These are phyloP conservation scores for Microbotryum silenes-acaulis DNA, from an alignment of 1,284 basidiomycete species.

Conservation along the genomic window DNA sequence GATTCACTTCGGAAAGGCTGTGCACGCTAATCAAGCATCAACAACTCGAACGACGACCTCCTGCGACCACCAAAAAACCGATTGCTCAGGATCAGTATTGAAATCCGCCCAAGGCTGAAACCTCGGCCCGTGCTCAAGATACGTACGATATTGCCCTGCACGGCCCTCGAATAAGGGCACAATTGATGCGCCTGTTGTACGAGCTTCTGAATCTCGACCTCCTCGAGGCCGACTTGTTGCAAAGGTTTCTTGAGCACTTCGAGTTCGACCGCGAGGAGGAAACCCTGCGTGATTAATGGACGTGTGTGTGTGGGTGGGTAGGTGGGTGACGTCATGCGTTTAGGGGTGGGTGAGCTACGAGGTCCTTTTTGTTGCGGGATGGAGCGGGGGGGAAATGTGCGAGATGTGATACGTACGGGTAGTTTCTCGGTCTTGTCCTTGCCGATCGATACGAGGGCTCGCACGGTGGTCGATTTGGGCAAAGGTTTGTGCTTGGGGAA, in stretches of 20 bases:
- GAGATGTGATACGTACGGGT: slow-evolving; percentile 7
- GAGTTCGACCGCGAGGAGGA: slow-evolving; percentile 32
- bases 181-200: slow-evolving; percentile 30
- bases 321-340: background rate
- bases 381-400: no score
- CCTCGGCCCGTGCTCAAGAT: no score
- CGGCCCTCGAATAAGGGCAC: slow-evolving; percentile 34
- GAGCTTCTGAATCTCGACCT: slow-evolving; percentile 22
- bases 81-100: no score
- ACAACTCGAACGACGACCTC: no score
- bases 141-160: slow-evolving; percentile 29
- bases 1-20: no score
- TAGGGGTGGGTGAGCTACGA: no score
- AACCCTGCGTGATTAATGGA: slow-evolving; percentile 3
- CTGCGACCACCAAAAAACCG: no score
- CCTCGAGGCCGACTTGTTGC: slow-evolving; percentile 20
- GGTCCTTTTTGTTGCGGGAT: no score
- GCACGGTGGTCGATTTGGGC: slow-evolving; percentile 20
- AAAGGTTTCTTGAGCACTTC: slow-evolving; percentile 29
- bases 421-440: slow-evolving; percentile 15
- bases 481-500: slow-evolving; percentile 22
- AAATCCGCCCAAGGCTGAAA: no score
- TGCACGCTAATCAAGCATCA: no score
- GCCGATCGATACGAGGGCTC: slow-evolving; percentile 23
- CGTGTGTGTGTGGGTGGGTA: no score